These are phyloP conservation scores for Boletus semigastroideus DNA, from an alignment of 1,284 basidiomycete genomes.

Conservation along the genomic window DNA sequence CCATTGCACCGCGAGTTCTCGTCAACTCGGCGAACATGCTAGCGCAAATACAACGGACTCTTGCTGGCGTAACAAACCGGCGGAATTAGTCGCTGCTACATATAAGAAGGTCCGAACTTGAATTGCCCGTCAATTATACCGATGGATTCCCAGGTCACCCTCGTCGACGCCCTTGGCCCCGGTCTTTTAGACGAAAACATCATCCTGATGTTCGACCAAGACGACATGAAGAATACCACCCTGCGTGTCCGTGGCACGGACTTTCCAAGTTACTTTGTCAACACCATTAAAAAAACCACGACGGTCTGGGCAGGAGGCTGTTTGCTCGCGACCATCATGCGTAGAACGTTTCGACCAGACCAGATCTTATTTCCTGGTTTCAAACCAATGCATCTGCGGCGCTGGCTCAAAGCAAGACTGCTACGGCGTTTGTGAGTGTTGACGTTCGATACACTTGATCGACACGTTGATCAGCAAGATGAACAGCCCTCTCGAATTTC, in stretches of 20 bases:
- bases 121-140: not conserved
- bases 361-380: slow-evolving; percentile 16
- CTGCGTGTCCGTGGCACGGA: not conserved
- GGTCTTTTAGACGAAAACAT: not conserved
- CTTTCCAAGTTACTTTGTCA: slow-evolving; percentile 14
- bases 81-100: not conserved
- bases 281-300: slow-evolving; percentile 9
- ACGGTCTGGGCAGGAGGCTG: slow-evolving; percentile 3
- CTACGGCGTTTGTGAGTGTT: slow-evolving; percentile 17
- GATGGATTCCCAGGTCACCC: slow-evolving; percentile 24
- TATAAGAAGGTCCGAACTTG: slow-evolving; percentile 8
- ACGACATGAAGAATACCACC: slow-evolving; percentile 15
- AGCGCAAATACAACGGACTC: not conserved
- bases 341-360: slow-evolving; percentile 14
- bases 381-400: slow-evolving; percentile 6
- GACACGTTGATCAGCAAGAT: not conserved
- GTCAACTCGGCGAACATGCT: too few species aligned
- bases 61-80: not conserved
- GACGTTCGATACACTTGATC: not conserved
- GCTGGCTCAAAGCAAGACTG: slow-evolving; percentile 18
- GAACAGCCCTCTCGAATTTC: slow-evolving; percentile 17
- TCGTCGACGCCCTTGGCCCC: slow-evolving; percentile 6
- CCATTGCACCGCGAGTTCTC: not conserved
- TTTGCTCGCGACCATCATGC: slow-evolving; percentile 21
- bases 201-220: slow-evolving; percentile 13